A percentile compares a stretch with the other conserved stretches of the same genome.
These are phyloP conservation scores for Pyrenophora seminiperda DNA, from an alignment of 2,329 filamentous ascomycete species.

Conservation along the genomic window DNA sequence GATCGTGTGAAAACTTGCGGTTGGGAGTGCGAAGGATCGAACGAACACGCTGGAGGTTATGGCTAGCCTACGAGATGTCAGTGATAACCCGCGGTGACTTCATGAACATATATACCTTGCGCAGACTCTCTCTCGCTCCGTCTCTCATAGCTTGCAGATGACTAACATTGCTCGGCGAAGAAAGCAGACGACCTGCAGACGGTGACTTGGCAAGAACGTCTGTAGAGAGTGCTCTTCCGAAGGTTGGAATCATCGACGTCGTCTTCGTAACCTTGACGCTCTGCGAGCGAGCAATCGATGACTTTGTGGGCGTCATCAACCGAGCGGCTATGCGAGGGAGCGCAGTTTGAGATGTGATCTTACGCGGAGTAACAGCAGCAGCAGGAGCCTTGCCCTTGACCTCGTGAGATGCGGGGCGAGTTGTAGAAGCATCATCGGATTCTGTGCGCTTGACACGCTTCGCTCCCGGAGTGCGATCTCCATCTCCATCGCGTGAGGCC, in stretches of 20 bases:
- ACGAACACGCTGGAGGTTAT: constrained; percentile 61
- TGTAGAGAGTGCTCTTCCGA: constrained; percentile 57
- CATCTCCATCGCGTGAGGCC: constrained; percentile 35
- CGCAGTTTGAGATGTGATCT: constrained; percentile 42
- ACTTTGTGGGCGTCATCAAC: constrained; percentile 78
- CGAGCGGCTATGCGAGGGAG: constrained; percentile 56
- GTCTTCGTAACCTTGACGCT: constrained; percentile 56
- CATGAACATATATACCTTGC: constrained; percentile 25
- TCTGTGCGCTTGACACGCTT: constrained; percentile 74
- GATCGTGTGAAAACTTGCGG: constrained; percentile 64
- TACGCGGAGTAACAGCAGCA: constrained; percentile 30
- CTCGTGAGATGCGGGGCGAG: constrained; percentile 61
- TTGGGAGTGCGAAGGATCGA: constrained; percentile 67
- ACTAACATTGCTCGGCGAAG: constrained; percentile 36
- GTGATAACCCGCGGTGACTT: neutral
- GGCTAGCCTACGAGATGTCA: constrained; percentile 37
- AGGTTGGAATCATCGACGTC: constrained; percentile 60
- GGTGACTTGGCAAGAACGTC: constrained; percentile 55
- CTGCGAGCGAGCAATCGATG: constrained; percentile 68
- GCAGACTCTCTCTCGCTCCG: constrained; percentile 45
- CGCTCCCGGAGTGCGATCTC: constrained; percentile 51
- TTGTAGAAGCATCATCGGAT: constrained; percentile 71
- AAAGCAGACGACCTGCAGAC: constrained; percentile 57
- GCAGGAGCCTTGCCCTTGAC: constrained; percentile 16
- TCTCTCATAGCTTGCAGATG: constrained; percentile 41